Evolutionary conservation across 2,329 filamentous ascomycete species (phyloP).

Genomic region (Diaporthe humulicola): DNA sequence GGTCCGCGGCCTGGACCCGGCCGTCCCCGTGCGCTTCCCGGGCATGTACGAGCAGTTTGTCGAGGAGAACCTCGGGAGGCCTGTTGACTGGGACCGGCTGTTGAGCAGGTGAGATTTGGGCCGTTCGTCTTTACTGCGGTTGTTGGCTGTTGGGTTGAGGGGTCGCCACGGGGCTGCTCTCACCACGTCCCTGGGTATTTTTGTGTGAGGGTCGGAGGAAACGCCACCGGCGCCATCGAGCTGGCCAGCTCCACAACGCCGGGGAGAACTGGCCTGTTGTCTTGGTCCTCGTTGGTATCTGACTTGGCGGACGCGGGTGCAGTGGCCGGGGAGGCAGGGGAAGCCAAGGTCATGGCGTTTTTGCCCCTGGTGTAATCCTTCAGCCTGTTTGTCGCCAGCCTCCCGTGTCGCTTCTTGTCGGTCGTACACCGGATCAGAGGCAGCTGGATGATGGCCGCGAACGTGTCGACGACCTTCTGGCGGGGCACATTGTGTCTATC

Average conservation of each 20-base stretch:
- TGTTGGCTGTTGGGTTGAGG: background rate
- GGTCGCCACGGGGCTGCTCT: background rate
- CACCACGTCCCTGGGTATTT: conserved; percentile 32
- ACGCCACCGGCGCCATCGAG: conserved; percentile 37
- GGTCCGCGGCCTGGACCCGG: conserved; percentile 29
- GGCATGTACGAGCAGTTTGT: conserved; percentile 38
- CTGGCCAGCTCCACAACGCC: conserved; percentile 38
- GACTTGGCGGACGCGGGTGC: conserved; percentile 15
- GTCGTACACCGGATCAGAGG: conserved; percentile 60
- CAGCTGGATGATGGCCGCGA: conserved; percentile 62
- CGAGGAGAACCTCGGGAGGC: conserved; percentile 32
- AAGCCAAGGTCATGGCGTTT: conserved; percentile 43
- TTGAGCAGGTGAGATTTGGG: conserved; percentile 29
- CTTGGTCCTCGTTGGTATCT: background rate
- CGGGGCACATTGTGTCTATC: conserved; percentile 57
- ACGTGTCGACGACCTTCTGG: conserved; percentile 61
- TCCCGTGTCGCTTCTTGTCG: conserved; percentile 57
- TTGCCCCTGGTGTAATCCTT: conserved; percentile 59
- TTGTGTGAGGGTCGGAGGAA: conserved; percentile 33
- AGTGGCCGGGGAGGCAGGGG: background rate
- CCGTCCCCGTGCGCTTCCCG: conserved; percentile 35
- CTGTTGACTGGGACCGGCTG: conserved; percentile 36
- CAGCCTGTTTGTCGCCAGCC: conserved; percentile 55
- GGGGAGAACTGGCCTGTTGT: conserved; percentile 29
- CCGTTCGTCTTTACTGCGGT: too few relatives aligned